Percentiles rank a stretch among this genome's conserved stretches.
These are phyloP conservation scores for Jackrogersella multiformis DNA, from an alignment of 495 filamentous ascomycete genomes.

Conservation along the genomic window DNA sequence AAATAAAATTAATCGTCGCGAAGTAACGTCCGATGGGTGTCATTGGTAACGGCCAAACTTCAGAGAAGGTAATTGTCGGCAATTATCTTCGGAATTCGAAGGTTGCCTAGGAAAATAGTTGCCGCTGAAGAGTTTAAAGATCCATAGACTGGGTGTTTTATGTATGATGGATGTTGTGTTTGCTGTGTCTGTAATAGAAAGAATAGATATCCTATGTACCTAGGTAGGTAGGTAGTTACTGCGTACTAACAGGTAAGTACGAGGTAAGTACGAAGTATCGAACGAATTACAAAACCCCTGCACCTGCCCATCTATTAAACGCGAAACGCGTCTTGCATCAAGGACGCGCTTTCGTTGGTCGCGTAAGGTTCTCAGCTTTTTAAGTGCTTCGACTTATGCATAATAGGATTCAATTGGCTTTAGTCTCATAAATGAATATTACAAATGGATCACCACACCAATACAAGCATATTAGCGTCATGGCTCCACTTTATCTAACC, in stretches of 20 bases:
- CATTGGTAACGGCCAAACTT: slow-evolving; percentile 25
- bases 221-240: background rate
- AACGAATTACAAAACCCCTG: slow-evolving; percentile 14
- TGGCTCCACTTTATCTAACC: slow-evolving; percentile 27
- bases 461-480: slow-evolving; percentile 34
- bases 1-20: slow-evolving; percentile 2
- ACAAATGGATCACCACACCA: background rate
- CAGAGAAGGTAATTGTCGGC: background rate
- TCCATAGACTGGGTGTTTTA: too few species aligned
- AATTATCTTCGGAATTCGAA: background rate
- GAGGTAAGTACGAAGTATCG: too few species aligned
- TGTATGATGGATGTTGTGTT: slow-evolving; percentile 3
- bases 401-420: background rate
- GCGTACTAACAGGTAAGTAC: too few species aligned
- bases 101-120: background rate
- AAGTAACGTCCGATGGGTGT: background rate
- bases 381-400: slow-evolving; percentile 25
- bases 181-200: slow-evolving; percentile 7
- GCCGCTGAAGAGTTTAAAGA: background rate
- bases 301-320: slow-evolving; percentile 9
- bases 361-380: too few species aligned
- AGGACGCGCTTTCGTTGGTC: slow-evolving; percentile 17
- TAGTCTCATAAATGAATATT: background rate
- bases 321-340: slow-evolving; percentile 28
- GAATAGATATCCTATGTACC: background rate